Base-by-base conservation (phyloP, 2,329 filamentous ascomycete species). In the Xylaria hypoxylon region DNA sequence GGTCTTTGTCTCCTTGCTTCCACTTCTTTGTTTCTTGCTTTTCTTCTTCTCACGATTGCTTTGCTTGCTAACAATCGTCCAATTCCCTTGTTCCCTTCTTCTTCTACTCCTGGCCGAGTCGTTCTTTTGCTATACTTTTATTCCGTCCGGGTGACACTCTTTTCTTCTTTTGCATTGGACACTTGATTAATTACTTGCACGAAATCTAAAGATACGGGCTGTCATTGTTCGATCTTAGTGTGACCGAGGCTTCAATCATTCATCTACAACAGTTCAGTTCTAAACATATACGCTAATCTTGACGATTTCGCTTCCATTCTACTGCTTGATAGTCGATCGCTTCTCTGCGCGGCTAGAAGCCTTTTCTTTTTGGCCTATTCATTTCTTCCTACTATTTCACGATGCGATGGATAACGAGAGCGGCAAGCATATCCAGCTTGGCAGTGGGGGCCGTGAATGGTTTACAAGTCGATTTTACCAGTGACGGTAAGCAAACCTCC, bases 391-490 rank as follows among this genome's bases (percentile, higher is more conserved):
- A 15, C 40, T 59, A 22, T 62, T 40, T 51, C 40, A 59, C 58
- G 47, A 77, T 76, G 76, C 68, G 67, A 60, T 58, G 65, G 31
- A 71, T 68, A 62, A 62, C 74, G 58, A 65, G 53, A 19, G 59
- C 67, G 19, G 70, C 72, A 68, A 74, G 74, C 69, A 52, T 70
- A 62, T 47, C 76, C 17, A 68, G 74, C 71, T 72, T 79, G 64
- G 68, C 77, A 59, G 73, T 72, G 47, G 71, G 71, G 65, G 66
- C 70, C 31, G 72, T 68, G n/a, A 59, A 70, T 17, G 76, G 74
- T 26, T 68, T 81, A 67, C 56, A 77, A 35, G 69, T 81, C 45
- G 74, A 78, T 60, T 71, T 79, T 31, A 73, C 71, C 50, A 75
- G 71, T 66, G 74, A 78, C 31, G 72, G 79, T 80, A 72, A 31